A percentile compares a stretch with the other conserved stretches of the same genome.
Conservation (phyloP, 371 early-diverging fungal genomes). For the Syncephalastrum monosporum region DNA sequence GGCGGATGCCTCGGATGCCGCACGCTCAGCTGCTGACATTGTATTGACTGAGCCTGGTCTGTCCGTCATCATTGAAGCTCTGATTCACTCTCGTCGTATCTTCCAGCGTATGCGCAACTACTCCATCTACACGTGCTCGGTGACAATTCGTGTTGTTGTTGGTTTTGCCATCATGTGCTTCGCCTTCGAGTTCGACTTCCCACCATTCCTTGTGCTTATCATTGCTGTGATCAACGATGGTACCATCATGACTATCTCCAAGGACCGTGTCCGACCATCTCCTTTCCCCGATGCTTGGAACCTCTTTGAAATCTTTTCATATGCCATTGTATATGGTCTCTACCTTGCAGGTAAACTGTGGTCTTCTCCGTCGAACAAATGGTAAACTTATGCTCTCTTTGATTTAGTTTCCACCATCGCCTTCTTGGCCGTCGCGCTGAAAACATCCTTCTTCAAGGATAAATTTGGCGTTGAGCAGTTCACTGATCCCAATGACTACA, state of each 20-base stretch:
- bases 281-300: slow-evolving; percentile 62
- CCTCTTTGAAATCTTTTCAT: slow-evolving; percentile 56
- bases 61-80: slow-evolving; percentile 70
- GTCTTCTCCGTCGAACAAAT: no score
- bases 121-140: slow-evolving; percentile 64
- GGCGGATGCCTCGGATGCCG: slow-evolving; percentile 77
- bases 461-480: slow-evolving; percentile 39
- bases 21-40: slow-evolving; percentile 77
- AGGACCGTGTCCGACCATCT: slow-evolving; percentile 59
- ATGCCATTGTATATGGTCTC: slow-evolving; percentile 57
- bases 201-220: slow-evolving; percentile 66
- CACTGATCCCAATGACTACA: slow-evolving; percentile 32
- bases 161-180: slow-evolving; percentile 60
- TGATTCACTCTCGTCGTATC: slow-evolving; percentile 67
- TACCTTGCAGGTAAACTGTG: slow-evolving; percentile 38
- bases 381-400: slow-evolving; percentile 43
- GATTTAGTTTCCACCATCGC: slow-evolving; percentile 55
- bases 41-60: slow-evolving; percentile 80
- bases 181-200: slow-evolving; percentile 62
- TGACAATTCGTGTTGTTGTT: slow-evolving; percentile 65
- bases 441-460: slow-evolving; percentile 48
- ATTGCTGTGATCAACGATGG: slow-evolving; percentile 64
- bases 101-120: slow-evolving; percentile 75
- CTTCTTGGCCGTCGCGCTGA: slow-evolving; percentile 47
- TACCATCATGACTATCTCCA: slow-evolving; percentile 66